Conservation (phyloP, 495 filamentous ascomycete species). For the Penicillium ochrochloron region DNA sequence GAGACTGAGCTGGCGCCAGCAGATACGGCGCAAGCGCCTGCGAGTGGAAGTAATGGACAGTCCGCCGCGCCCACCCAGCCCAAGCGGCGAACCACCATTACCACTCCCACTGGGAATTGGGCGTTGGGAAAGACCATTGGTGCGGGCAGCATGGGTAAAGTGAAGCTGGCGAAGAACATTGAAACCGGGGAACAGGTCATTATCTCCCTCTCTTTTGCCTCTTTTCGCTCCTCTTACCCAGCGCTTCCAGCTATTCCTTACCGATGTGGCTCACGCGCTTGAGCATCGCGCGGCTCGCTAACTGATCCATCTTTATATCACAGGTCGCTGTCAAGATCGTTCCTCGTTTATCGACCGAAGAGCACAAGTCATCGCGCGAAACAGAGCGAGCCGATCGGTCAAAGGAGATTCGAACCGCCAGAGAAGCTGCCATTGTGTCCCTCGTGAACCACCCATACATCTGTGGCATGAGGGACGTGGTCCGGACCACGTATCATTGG, state of each 20-base stretch:
- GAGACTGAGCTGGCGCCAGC: slow-evolving; percentile 30
- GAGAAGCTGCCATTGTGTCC: slow-evolving; percentile 96
- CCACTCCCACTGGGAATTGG: slow-evolving; percentile 85
- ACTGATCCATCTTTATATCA: slow-evolving; percentile 39
- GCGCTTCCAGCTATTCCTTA: background rate
- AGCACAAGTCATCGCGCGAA: slow-evolving; percentile 78
- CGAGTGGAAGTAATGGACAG: slow-evolving; percentile 11
- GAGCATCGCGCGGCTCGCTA: slow-evolving; percentile 6
- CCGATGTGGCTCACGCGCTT: background rate
- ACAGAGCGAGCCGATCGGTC: slow-evolving; percentile 88
- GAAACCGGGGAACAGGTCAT: slow-evolving; percentile 81
- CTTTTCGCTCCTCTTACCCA: background rate
- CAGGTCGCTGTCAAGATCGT: slow-evolving; percentile 98
- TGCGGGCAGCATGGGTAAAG: slow-evolving; percentile 96
- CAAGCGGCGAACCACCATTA: slow-evolving; percentile 80
- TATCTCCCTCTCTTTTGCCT: slow-evolving; percentile 6
- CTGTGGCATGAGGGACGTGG: slow-evolving; percentile 93
- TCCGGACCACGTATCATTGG: slow-evolving; percentile 97
- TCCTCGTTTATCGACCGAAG: slow-evolving; percentile 84
- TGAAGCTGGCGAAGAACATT: slow-evolving; percentile 82
- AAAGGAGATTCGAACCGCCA: slow-evolving; percentile 95
- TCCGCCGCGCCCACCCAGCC: slow-evolving; percentile 48
- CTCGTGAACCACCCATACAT: slow-evolving; percentile 96
- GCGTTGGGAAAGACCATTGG: slow-evolving; percentile 96
- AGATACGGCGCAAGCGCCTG: slow-evolving; percentile 55